phyloP scores from a whole-genome alignment of 345 rosid species.

The Brassica rapa region DNA sequence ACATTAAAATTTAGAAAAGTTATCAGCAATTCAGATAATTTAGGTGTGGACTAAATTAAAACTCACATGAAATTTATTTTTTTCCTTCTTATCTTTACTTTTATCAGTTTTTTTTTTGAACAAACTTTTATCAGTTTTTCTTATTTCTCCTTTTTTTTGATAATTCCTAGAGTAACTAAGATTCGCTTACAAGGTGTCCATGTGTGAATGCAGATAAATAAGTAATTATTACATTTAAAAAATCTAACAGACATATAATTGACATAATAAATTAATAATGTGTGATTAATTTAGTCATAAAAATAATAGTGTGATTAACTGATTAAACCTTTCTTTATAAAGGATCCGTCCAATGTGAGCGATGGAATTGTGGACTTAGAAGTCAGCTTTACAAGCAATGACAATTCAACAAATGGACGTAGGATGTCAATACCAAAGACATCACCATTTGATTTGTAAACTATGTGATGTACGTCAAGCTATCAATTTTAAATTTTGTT shows the following conservation, averaged over 20 bases:
- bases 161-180: neutral
- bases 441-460: neutral
- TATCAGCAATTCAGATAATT: neutral
- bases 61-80: neutral
- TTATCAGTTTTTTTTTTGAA: neutral
- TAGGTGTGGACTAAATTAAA: neutral
- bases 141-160: neutral
- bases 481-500: neutral
- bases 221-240: neutral
- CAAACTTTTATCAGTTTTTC: neutral
- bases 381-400: conserved; percentile 26
- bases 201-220: neutral
- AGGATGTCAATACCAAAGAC: conserved; percentile 7
- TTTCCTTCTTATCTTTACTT: neutral
- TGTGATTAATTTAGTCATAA: neutral
- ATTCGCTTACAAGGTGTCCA: neutral
- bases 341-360: conserved; percentile 18
- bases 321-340: neutral
- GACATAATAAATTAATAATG: neutral
- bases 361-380: conserved; percentile 9
- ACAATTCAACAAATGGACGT: neutral
- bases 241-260: neutral
- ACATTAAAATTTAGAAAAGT: neutral
- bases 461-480: neutral
- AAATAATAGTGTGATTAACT: neutral